These are phyloP conservation scores for Diaporthe humulicola DNA, from an alignment of 2,329 filamentous ascomycete genomes.

Conservation along the genomic window DNA sequence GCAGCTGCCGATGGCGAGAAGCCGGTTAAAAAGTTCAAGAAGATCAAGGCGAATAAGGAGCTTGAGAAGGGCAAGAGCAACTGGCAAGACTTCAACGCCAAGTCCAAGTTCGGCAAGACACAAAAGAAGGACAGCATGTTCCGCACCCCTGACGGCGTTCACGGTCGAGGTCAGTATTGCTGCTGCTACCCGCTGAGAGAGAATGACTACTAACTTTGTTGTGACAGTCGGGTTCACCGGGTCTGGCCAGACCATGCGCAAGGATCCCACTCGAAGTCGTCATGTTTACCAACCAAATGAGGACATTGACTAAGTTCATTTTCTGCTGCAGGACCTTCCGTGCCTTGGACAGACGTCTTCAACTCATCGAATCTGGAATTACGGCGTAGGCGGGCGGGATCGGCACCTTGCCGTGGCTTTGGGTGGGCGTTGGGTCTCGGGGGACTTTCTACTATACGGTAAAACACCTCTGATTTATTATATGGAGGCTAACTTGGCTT, in stretches of 20 bases:
- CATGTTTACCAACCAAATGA: conserved; percentile 87
- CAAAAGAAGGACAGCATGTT: conserved; percentile 97
- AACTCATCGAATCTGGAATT: background rate
- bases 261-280: conserved; percentile 84
- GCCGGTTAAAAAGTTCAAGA: conserved; percentile 84
- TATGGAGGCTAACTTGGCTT: conserved; percentile 41
- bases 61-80: conserved; percentile 91
- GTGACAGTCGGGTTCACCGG: conserved; percentile 91
- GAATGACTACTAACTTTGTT: conserved; percentile 46
- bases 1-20: conserved; percentile 77
- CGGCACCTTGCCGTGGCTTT: conserved; percentile 1
- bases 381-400: conserved; percentile 2
- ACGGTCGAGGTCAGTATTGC: conserved; percentile 80
- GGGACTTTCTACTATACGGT: conserved; percentile 36
- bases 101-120: conserved; percentile 76
- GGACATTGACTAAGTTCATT: conserved; percentile 73
- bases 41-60: conserved; percentile 91
- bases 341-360: conserved; percentile 29
- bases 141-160: conserved; percentile 86
- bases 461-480: conserved; percentile 40
- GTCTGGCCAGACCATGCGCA: conserved; percentile 95
- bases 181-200: background rate
- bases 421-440: conserved; percentile 41
- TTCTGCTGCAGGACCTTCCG: conserved; percentile 44
- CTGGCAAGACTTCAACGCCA: conserved; percentile 93